Conservation (phyloP, 164 flowering plant species). For the Kingdonia uniflora region DNA sequence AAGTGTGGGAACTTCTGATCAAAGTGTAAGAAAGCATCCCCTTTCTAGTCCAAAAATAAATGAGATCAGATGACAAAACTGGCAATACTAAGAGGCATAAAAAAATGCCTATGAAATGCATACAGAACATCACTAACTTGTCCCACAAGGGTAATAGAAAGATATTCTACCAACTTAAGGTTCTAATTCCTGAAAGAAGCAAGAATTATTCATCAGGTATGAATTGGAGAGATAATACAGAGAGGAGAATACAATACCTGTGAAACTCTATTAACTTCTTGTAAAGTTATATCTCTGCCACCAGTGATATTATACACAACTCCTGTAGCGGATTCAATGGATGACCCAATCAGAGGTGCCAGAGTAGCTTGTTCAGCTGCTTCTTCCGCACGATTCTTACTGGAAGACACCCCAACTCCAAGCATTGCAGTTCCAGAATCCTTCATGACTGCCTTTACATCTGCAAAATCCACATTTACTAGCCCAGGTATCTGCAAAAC, state of each 20-base stretch:
- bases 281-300: conserved; percentile 96
- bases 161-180: too few relatives aligned
- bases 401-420: conserved; percentile 95
- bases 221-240: neutral
- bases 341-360: conserved; percentile 91
- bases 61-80: too few relatives aligned
- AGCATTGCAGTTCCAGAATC: conserved; percentile 99
- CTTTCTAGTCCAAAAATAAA: too few relatives aligned
- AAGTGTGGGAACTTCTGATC: too few relatives aligned
- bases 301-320: conserved; percentile 96
- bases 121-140: too few relatives aligned
- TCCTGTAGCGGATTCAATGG: conserved; percentile 94
- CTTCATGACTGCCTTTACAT: conserved; percentile 97
- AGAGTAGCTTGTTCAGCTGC: conserved; percentile 98
- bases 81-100: too few relatives aligned
- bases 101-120: too few relatives aligned
- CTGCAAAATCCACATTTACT: conserved; percentile 99
- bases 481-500: conserved; percentile 88
- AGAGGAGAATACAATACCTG: conserved; percentile 41
- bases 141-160: too few relatives aligned
- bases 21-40: too few relatives aligned
- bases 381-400: conserved; percentile 98
- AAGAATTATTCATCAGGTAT: too few relatives aligned
- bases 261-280: conserved; percentile 95
- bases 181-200: too few relatives aligned